These are phyloP conservation scores for Ilyonectria robusta DNA, from an alignment of 2,329 filamentous ascomycete genomes.

Conservation along the genomic window DNA sequence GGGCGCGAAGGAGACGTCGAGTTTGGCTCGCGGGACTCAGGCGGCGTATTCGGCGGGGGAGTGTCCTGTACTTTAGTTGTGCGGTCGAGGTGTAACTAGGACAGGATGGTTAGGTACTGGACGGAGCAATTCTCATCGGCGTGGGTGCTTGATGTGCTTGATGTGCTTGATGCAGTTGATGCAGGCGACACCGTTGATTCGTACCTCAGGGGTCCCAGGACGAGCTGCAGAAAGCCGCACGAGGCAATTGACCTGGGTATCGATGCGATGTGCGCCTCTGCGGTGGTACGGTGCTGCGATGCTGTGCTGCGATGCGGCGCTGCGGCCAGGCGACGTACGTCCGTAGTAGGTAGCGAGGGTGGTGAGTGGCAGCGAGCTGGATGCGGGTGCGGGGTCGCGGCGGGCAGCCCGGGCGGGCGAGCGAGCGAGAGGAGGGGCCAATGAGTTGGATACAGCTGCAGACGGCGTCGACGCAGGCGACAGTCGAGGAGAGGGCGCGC, in stretches of 20 bases:
- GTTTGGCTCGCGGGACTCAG: conserved; percentile 19
- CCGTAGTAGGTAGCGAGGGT: background rate
- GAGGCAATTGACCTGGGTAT: conserved; percentile 36
- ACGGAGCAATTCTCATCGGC: conserved; percentile 20
- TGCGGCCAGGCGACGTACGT: conserved; percentile 7
- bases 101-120: conserved; percentile 23
- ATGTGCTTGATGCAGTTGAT: conserved; percentile 10
- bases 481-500: conserved; percentile 4
- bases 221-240: conserved; percentile 32
- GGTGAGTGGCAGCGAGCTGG: conserved; percentile 18
- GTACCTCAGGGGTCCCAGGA: conserved; percentile 30
- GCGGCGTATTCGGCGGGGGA: conserved; percentile 19
- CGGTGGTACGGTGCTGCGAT: conserved; percentile 4
- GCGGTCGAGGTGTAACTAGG: conserved; percentile 11
- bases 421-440: conserved; percentile 33
- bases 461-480: conserved; percentile 14
- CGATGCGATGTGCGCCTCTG: conserved; percentile 32
- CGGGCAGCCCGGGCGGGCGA: conserved; percentile 30
- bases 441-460: conserved; percentile 36
- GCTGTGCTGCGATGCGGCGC: conserved; percentile 12
- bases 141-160: background rate
- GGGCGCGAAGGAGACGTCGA: conserved; percentile 15
- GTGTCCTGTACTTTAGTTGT: conserved; percentile 11
- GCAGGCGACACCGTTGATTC: conserved; percentile 23
- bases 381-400: conserved; percentile 41